phyloP scores from a whole-genome alignment of 345 rosid genomes.

The Geranium brycei region DNA sequence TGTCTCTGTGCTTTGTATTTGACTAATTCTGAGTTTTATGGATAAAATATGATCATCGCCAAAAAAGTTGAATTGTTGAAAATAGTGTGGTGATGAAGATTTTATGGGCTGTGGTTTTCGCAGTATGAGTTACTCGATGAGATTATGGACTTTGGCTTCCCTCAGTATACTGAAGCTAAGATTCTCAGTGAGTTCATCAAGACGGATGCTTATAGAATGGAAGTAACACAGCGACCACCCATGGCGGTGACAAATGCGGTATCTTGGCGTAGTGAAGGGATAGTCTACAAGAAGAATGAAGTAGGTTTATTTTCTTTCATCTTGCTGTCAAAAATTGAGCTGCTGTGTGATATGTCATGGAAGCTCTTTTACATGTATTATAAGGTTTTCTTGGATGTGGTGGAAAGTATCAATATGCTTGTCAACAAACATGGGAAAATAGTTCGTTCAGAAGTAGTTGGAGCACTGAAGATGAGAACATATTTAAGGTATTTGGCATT shows the following conservation, averaged over 20 bases:
- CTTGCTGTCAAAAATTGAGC: constrained; percentile 1
- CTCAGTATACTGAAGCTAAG: constrained; percentile 69
- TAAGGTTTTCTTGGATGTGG: constrained; percentile 48
- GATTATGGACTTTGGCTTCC: constrained; percentile 82
- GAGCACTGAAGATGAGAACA: constrained; percentile 49
- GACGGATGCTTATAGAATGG: constrained; percentile 82
- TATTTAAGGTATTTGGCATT: constrained; percentile 28
- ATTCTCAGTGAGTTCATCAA: constrained; percentile 74
- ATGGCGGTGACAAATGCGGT: constrained; percentile 88
- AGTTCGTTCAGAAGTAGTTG: constrained; percentile 40
- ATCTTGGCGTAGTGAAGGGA: constrained; percentile 84
- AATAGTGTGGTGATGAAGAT: neutral
- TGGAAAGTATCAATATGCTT: constrained; percentile 45
- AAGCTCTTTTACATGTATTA: constrained; percentile 6
- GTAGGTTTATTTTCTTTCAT: constrained; percentile 19
- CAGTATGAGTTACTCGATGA: constrained; percentile 85
- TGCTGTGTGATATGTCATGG: neutral
- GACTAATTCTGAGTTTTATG: neutral
- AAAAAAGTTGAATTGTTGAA: neutral
- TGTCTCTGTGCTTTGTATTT: too few species aligned
- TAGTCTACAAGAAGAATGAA: constrained; percentile 57
- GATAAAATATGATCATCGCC: neutral
- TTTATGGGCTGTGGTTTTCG: constrained; percentile 3
- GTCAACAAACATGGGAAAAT: constrained; percentile 53
- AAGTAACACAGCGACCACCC: constrained; percentile 68